Conservation (phyloP, 192 early-diverging fungal genomes). For the Coemansia sp. region DNA sequence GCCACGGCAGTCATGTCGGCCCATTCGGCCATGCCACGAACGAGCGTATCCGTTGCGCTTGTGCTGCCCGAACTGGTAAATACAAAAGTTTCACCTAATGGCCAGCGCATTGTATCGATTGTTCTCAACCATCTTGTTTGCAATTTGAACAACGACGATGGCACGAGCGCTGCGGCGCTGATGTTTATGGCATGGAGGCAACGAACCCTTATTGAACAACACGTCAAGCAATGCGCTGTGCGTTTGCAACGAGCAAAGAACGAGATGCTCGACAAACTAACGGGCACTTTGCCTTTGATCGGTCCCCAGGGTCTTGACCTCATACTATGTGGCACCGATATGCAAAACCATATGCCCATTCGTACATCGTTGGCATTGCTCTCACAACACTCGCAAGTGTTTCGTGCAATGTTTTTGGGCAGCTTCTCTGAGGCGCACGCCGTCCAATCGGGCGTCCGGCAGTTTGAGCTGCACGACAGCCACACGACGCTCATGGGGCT, state of each 20-base stretch:
- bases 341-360: slow-evolving; percentile 5
- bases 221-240: not conserved
- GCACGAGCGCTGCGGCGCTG: slow-evolving; percentile 13
- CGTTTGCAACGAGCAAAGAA: not conserved
- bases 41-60: slow-evolving; percentile 23
- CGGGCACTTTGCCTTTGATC: not conserved
- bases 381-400: slow-evolving; percentile 22
- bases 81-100: not conserved
- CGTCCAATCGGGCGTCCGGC: not conserved
- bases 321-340: slow-evolving; percentile 11
- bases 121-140: slow-evolving; percentile 8
- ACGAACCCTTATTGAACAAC: not conserved
- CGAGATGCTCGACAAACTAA: not conserved
- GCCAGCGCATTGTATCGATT: not conserved
- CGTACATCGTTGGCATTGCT: slow-evolving; percentile 19
- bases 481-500: slow-evolving; percentile 17
- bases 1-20: slow-evolving; percentile 6
- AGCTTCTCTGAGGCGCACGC: slow-evolving; percentile 27
- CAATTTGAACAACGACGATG: not conserved
- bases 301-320: not conserved
- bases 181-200: slow-evolving; percentile 36
- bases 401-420: slow-evolving; percentile 34
- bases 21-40: not conserved
- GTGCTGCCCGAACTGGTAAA: slow-evolving; percentile 16
- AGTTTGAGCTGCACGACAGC: slow-evolving; percentile 15